Evolutionary conservation across 2,329 filamentous ascomycete genomes (phyloP), one percentile per base, ranked within the genome.

Genomic region (Iodosphaeria phyllophila): DNA sequence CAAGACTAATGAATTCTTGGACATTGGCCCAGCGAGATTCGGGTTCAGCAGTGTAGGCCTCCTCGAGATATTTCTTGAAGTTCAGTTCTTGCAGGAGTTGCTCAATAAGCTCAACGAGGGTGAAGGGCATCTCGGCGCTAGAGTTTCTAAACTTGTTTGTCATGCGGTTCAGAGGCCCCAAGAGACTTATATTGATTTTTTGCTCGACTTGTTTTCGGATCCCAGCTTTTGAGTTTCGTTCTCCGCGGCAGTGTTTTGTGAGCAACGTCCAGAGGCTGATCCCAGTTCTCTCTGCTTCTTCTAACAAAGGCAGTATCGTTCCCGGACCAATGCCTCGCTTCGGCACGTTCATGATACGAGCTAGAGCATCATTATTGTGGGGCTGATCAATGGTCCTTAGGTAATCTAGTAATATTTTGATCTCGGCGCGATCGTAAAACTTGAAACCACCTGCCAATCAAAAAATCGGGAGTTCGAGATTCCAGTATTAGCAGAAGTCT

Each of bases 351-450:
- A 95, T 72, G 28, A 93, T 71, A 16, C 82, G 67, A 4, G 74
- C 65, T 1, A 95, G 51, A 0, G 82, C 80, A 42, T 93, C 84
- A 37, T 84, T 92, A 43, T 91, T 84, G 22, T 78, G 64, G 2
- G 83, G 79, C 32, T 91, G 76, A 39, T 79, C 69, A 16, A 93
- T 70, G 4, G 91, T 74, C 16, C 83, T 68, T 9, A 95, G 57
- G 43, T 98, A 95, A 43, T 93, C 83, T 4, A 95, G 51, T 1
- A 95, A 46, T 5, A 82, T 61, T 46, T 89, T 91, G 42, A 95
- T 75, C 44, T 98, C 86, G 3, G 70, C 64, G 25, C 89, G 71
- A 36, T 98, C 89, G 40, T 91, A 95, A 45, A 98, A 98, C 30
- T 79, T 77, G 32, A 71, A 68, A 2, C 89, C 86, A 18, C 68